These are phyloP conservation scores for Corchorus olitorius DNA, from an alignment of 345 rosid species.

Conservation along the genomic window DNA sequence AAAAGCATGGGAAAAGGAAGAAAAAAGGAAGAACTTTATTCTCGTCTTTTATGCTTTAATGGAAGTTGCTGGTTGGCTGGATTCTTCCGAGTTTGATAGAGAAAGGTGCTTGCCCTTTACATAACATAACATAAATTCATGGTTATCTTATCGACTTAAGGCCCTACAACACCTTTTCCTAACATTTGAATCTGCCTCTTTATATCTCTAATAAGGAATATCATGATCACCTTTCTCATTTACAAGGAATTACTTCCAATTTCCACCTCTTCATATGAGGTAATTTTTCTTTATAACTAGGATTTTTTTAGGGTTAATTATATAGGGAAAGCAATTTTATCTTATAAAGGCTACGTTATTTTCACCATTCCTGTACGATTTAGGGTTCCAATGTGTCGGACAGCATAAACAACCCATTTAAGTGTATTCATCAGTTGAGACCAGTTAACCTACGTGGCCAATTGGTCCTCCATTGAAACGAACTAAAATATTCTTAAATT, in stretches of 20 bases:
- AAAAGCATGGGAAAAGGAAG: not conserved
- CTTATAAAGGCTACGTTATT: too few species aligned
- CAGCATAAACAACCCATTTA: too few species aligned
- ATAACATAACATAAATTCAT: constrained; percentile 27
- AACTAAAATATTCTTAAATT: too few species aligned
- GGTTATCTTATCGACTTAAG: constrained; percentile 27
- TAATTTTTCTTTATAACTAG: too few species aligned
- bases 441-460: too few species aligned
- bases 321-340: too few species aligned
- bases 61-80: constrained; percentile 21
- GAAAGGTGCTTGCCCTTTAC: constrained; percentile 32
- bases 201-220: not conserved
- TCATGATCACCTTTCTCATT: not conserved
- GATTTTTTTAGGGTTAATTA: too few species aligned
- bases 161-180: constrained; percentile 22
- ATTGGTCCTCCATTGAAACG: too few species aligned
- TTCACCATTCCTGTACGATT: too few species aligned
- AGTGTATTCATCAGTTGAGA: too few species aligned
- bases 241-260: not conserved
- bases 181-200: constrained; percentile 2
- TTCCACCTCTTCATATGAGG: too few species aligned
- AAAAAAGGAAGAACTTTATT: constrained; percentile 17
- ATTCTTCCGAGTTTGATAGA: constrained; percentile 35
- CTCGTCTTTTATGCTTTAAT: constrained; percentile 23
- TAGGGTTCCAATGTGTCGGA: too few species aligned